Evolutionary conservation across 345 rosid genomes (phyloP), one percentile per base, ranked within the genome.

Genomic region (Stellera chamaejasme): DNA sequence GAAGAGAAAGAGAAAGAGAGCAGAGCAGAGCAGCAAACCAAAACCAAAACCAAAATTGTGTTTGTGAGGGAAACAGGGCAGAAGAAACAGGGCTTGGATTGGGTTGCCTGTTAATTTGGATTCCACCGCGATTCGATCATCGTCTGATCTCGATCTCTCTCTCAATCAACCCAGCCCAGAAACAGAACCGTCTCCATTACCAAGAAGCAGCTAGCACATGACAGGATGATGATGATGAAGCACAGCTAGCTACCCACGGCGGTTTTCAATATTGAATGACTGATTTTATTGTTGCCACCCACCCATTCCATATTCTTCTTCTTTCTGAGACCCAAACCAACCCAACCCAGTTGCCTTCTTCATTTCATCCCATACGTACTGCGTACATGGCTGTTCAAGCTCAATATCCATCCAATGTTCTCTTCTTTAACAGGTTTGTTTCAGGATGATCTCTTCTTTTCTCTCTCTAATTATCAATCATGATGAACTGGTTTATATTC

Each of bases 381-480:
- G n/a, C n/a, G n/a, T n/a, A n/a, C 73, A 88, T 89, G 96, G 96
- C 96, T 46, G 84, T 89, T 64, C 94, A 89, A 73, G 85, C 94
- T 79, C 94, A 81, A 62, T 87, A 88, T 69, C 94, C 89, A 56
- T 83, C 91, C 2, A 89, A 87, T 62, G 55, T 78, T 63, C 86
- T 89, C 56, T 79, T 89, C 60, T 74, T 89, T 57, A 81, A 85
- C 80, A 85, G 83, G 91, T 84, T 50, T 50, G 42, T 16, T 50
- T 32, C 48, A 14, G 43, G 39, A 32, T 5, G 19, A 10, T 45
- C 19, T 46, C 54, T 57, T 6, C 25, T 3, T 44, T 59, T 13
- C 58, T 13, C 46, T 0, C 50, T 5, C 26, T 3, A 14, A 13
- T n/a, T 19, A 28, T 27, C 14, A 2, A 13, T 25, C 11, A 15